Evolutionary conservation across 2,329 filamentous ascomycete genomes (phyloP).

Genomic region (Scolecobasidium constrictum): DNA sequence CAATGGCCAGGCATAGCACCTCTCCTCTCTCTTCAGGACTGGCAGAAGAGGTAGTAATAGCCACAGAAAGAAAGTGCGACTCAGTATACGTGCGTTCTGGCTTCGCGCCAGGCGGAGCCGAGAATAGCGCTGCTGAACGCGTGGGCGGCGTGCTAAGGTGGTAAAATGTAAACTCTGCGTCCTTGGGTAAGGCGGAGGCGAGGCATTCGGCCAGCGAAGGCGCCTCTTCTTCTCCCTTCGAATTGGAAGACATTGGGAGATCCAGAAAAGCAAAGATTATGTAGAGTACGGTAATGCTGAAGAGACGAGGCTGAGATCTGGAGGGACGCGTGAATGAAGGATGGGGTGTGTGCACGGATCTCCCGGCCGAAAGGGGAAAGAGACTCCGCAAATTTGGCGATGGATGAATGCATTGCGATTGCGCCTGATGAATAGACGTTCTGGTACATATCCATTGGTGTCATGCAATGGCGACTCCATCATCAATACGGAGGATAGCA

Average conservation of each 20-base stretch:
- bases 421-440: no score
- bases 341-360: slow-evolving; percentile 1
- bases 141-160: slow-evolving; percentile 82
- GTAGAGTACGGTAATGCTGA: no score
- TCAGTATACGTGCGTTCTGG: slow-evolving; percentile 76
- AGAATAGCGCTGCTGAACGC: slow-evolving; percentile 64
- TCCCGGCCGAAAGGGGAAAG: not conserved
- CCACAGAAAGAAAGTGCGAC: slow-evolving; percentile 63
- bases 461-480: not conserved
- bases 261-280: no score
- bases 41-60: slow-evolving; percentile 26
- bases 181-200: slow-evolving; percentile 40
- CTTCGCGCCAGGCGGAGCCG: slow-evolving; percentile 59
- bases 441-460: no score
- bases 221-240: no score
- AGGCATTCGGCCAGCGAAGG: slow-evolving; percentile 31
- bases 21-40: slow-evolving; percentile 25
- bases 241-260: no score
- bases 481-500: not conserved
- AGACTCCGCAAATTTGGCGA: slow-evolving; percentile 8
- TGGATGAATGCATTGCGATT: no score
- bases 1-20: slow-evolving; percentile 71
- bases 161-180: slow-evolving; percentile 57
- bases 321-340: not conserved
- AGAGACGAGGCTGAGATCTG: no score